phyloP scores from a whole-genome alignment of 768 basidiomycete genomes.

The Tulasnella calospora region DNA sequence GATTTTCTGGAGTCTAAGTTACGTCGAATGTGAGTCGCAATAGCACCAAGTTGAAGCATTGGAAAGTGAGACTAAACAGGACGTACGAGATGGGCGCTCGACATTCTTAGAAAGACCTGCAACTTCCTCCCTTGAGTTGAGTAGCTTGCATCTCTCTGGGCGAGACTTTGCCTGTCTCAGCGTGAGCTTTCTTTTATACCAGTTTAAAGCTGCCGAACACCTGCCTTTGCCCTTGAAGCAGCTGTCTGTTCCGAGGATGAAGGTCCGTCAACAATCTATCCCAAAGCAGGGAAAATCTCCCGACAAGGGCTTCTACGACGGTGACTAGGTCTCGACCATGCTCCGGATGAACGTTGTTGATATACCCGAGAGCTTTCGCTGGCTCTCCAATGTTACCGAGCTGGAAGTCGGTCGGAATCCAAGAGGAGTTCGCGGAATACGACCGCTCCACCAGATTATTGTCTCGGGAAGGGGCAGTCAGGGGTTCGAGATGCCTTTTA shows the following conservation, averaged over 20 bases:
- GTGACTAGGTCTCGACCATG: conserved; percentile 13
- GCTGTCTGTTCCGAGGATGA: background rate
- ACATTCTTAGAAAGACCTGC: conserved; percentile 38
- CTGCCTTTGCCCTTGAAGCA: background rate
- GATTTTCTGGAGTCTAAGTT: conserved; percentile 38
- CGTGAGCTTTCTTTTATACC: background rate
- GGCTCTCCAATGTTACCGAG: background rate
- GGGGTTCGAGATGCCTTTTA: background rate
- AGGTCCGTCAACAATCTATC: conserved; percentile 20
- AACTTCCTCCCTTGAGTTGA: conserved; percentile 21
- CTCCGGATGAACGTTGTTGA: conserved; percentile 21
- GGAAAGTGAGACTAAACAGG: background rate
- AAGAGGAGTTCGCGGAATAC: background rate
- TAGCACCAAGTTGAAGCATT: background rate
- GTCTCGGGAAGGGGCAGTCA: background rate
- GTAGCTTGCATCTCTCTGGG: background rate
- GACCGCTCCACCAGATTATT: background rate
- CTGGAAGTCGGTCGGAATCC: conserved; percentile 11
- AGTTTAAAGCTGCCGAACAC: background rate
- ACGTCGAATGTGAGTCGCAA: background rate
- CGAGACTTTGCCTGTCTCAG: background rate
- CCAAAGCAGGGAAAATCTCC: background rate
- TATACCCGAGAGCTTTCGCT: conserved; percentile 11
- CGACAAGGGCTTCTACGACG: conserved; percentile 8
- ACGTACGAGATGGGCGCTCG: conserved; percentile 34